These are phyloP conservation scores for Micractinium conductrix DNA, from an alignment of 139 green algal species.

Conservation along the genomic window DNA sequence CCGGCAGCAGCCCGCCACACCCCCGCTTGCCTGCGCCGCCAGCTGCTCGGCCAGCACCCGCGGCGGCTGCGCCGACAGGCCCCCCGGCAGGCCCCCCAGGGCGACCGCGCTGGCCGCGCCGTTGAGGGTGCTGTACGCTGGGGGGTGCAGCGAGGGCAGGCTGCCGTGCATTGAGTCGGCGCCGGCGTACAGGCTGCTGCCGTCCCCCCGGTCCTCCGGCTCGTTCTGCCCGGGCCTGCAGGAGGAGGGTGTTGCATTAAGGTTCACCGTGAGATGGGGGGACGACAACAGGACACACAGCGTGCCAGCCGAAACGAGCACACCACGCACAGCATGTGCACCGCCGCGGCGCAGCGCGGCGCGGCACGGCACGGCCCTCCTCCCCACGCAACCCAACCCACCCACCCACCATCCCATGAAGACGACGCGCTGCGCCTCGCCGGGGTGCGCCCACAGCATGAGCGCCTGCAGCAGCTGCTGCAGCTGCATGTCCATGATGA, in stretches of 20 bases:
- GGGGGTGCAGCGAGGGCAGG: background rate
- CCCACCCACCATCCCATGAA: conserved; percentile 30
- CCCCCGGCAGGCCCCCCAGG: background rate
- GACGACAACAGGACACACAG: too few species aligned
- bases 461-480: conserved; percentile 62
- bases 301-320: background rate
- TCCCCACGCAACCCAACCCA: too few species aligned
- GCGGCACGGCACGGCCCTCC: too few species aligned
- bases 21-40: background rate
- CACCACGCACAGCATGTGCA: background rate
- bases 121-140: too few species aligned
- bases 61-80: conserved; percentile 1
- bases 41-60: conserved; percentile 11
- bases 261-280: background rate
- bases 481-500: conserved; percentile 66
- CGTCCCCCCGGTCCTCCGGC: background rate
- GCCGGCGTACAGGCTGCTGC: background rate
- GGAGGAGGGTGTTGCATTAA: background rate
- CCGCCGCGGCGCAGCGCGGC: background rate
- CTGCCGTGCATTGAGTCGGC: background rate
- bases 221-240: conserved; percentile 17
- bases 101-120: too few species aligned
- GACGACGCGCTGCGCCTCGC: conserved; percentile 29
- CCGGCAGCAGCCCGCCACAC: too few species aligned
- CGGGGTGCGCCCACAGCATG: conserved; percentile 18